Percentiles rank a stretch among this genome's conserved stretches.
Conservation (phyloP, 345 rosid species). For the Dipteronia sinensis region DNA sequence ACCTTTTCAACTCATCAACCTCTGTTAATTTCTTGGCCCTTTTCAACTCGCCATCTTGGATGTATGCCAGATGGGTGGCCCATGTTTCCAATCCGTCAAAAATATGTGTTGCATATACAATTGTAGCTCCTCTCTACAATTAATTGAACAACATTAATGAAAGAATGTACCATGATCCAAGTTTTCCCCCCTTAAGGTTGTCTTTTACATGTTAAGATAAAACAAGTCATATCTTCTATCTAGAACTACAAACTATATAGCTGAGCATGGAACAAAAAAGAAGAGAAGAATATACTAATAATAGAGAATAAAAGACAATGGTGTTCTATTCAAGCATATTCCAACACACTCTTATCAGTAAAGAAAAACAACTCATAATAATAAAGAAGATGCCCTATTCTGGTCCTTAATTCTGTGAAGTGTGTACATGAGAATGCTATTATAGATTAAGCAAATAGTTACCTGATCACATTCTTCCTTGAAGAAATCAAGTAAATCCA, state of each 20-base stretch:
- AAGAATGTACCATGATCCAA: neutral
- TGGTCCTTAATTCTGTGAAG: neutral
- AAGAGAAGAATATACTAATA: neutral
- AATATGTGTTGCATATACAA: slow-evolving; percentile 90
- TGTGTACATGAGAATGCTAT: neutral
- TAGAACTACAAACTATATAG: neutral
- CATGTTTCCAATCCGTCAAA: slow-evolving; percentile 91
- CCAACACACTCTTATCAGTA: neutral
- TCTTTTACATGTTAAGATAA: neutral
- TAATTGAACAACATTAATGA: neutral
- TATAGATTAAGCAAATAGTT: slow-evolving; percentile 14
- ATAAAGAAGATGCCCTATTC: neutral
- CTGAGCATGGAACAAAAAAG: neutral
- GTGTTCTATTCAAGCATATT: slow-evolving; percentile 2
- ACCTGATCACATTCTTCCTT: slow-evolving; percentile 93
- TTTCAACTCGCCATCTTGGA: slow-evolving; percentile 78
- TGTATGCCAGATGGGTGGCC: slow-evolving; percentile 87
- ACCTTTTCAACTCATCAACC: slow-evolving; percentile 59
- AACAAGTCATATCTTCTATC: neutral
- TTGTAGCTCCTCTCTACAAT: slow-evolving; percentile 80
- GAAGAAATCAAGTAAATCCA: slow-evolving; percentile 91
- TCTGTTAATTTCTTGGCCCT: slow-evolving; percentile 57
- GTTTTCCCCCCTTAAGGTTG: neutral
- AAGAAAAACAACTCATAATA: neutral
- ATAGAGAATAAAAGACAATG: neutral